Conservation (phyloP, 2,329 filamentous ascomycete species). For the Trichophyton equinum region DNA sequence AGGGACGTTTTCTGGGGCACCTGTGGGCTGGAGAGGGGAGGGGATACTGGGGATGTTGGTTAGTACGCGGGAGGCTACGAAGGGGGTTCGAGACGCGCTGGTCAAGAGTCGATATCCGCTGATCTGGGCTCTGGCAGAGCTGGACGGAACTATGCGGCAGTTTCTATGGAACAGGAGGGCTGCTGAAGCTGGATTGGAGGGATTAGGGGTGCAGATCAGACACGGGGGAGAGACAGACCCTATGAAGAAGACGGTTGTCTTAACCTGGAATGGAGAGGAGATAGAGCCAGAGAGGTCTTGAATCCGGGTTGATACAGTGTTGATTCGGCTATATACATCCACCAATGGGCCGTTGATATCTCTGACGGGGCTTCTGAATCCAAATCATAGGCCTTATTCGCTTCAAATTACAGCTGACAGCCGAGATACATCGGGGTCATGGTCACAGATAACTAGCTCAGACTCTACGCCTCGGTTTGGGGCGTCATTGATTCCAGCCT, state of each 20-base stretch:
- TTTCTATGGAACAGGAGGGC: slow-evolving; percentile 35
- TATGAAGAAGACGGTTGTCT: slow-evolving; percentile 16
- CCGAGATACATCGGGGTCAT: neutral
- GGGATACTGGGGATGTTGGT: slow-evolving; percentile 60
- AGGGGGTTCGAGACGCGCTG: slow-evolving; percentile 63
- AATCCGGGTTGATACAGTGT: neutral
- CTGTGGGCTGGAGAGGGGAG: slow-evolving; percentile 55
- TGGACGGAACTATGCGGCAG: slow-evolving; percentile 28
- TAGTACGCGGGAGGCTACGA: slow-evolving; percentile 57
- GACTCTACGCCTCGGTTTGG: neutral
- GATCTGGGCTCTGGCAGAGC: slow-evolving; percentile 44
- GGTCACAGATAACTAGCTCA: neutral
- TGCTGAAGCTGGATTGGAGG: slow-evolving; percentile 27
- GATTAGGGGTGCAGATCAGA: slow-evolving; percentile 28
- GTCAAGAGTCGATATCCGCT: slow-evolving; percentile 56
- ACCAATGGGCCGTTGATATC: neutral
- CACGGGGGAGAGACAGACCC: slow-evolving; percentile 18
- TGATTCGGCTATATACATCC: neutral
- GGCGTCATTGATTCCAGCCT: slow-evolving; percentile 10
- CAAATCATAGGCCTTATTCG: too few relatives aligned
- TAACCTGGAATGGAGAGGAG: slow-evolving; percentile 29
- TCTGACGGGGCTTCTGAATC: neutral
- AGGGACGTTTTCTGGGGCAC: slow-evolving; percentile 63
- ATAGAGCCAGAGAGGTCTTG: slow-evolving; percentile 11
- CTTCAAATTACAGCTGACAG: neutral